Percentiles rank a stretch among this genome's conserved stretches.
These are phyloP conservation scores for Fusarium pseudoanthophilum DNA, from an alignment of 2,329 filamentous ascomycete genomes.

Conservation along the genomic window DNA sequence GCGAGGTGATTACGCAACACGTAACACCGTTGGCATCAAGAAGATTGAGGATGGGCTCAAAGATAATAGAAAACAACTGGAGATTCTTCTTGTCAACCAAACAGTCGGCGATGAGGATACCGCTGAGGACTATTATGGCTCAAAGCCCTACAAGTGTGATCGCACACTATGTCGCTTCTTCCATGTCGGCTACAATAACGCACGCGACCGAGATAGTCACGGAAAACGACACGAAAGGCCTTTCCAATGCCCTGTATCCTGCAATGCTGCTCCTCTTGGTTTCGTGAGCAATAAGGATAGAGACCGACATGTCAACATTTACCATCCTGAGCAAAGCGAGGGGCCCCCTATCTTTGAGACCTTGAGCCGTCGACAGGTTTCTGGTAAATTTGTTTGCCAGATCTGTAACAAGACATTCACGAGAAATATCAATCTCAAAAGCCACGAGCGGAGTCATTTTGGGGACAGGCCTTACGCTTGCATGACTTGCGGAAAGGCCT, in stretches of 20 bases:
- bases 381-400: background rate
- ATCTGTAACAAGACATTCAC: conserved; percentile 1
- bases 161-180: conserved; percentile 1
- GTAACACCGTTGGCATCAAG: background rate
- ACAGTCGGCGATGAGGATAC: background rate
- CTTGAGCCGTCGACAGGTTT: background rate
- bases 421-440: background rate
- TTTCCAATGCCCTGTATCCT: background rate
- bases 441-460: conserved; percentile 5
- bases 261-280: background rate
- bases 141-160: background rate
- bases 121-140: background rate
- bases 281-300: conserved; percentile 1
- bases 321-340: background rate
- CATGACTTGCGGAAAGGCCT: background rate
- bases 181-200: background rate
- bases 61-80: background rate
- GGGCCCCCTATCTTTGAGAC: rapidly evolving
- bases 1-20: background rate
- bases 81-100: background rate
- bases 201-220: background rate
- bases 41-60: background rate
- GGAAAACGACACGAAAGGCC: conserved; percentile 6
- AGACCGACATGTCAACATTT: background rate
- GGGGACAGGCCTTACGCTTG: conserved; percentile 4